Evolutionary conservation across 805 yeast species (phyloP), one percentile per base, ranked within the genome.

Genomic region (Candida ponderosae): DNA sequence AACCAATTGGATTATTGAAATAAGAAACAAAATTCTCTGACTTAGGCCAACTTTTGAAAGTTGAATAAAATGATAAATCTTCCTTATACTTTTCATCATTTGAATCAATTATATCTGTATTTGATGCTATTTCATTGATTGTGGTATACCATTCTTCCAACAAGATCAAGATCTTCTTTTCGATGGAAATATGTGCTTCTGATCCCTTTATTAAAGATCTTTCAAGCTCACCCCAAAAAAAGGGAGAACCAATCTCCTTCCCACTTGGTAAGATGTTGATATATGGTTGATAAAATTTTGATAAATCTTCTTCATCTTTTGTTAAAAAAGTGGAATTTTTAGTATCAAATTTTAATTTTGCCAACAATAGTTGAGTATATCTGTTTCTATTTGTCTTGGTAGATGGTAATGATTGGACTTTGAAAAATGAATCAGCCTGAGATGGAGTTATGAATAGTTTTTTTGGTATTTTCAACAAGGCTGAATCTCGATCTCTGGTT

Each of bases 211-310:
- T 54, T 26, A 68, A 51, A 5, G 59, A 54, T 37, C 73, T 63
- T 31, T 81, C 84, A 3, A 59, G 60, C 0, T 65, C 51, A 24
- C 60, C 61, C 87, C 89, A 88, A 45, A 74, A 75, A 37, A 73
- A 71, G 1, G 96, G 95, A 10, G 79, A 65, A n/a, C 68, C 67
- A 17, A 75, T 65, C 6, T 63, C 59, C 9, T 50, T 48, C 5
- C 56, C 47, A 2, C 67, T 27, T 2, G 86, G 82, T 16, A 79
- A 54, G 13, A 62, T 51, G 30, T 68, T 59, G 29, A 79, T 51
- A 44, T 78, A 79, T 3, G 77, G 71, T 30, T 53, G 36, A 36
- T 60, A 64, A 19, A 59, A 42, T 7, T 44, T 41, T 3, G 45
- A 35, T 10, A 49, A 35, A 9, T 45, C 38, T n/a, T 34, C 32